Base-by-base conservation (phyloP, 1,284 basidiomycete genomes). In the Anthracocystis panici-leucophaei region DNA sequence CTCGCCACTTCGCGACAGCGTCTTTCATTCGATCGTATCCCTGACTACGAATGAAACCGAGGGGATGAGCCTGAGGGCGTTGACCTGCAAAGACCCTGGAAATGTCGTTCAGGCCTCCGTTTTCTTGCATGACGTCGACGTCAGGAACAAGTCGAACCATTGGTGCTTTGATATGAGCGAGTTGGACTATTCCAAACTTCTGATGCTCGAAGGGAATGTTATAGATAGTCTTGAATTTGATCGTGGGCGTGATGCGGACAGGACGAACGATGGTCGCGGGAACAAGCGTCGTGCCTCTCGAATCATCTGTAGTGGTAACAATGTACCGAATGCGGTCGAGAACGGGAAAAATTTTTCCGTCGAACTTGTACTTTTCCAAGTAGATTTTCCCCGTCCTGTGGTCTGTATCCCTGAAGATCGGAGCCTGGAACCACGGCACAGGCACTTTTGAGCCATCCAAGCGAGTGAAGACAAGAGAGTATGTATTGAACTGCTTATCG, bases 201-300 rank as follows among this genome's bases (percentile, higher is more conserved):
- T 8, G 21, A 9, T 10, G 2, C 16, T 41, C 5, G 12, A 14
- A 12, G 8, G 54, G 46, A n/a, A 63, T 9, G 5, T 10, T 14
- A 29, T 41, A 48, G 12, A 57, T 16, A 0, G 44, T 64, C 11
- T 23, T 20, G 29, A 64, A 57, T 10, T 16, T 16, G 7, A 64
- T 9, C 2, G 18, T 11, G 5, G 62, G 62, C 1, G 29, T 23
- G 4, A 53, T 44, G 0, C 20, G 20, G 3, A 57, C 14, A 1
- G 62, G 62, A 20, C 62, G 49, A 35, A 64, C 62, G n/a, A 64
- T 64, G 8, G 42, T 23, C 6, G 16, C 8, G 5, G 62, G 62
- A 21, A 49, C 11, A 2, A 64, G 41, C 2, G 6, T 6, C 1
- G 23, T 18, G 27, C 14, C 16, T 3, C 31, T 23, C 2, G 7